Evolutionary conservation across 1,284 basidiomycete species (phyloP), one percentile per base, ranked within the genome.

Genomic region (Ceratobasidium sp.): DNA sequence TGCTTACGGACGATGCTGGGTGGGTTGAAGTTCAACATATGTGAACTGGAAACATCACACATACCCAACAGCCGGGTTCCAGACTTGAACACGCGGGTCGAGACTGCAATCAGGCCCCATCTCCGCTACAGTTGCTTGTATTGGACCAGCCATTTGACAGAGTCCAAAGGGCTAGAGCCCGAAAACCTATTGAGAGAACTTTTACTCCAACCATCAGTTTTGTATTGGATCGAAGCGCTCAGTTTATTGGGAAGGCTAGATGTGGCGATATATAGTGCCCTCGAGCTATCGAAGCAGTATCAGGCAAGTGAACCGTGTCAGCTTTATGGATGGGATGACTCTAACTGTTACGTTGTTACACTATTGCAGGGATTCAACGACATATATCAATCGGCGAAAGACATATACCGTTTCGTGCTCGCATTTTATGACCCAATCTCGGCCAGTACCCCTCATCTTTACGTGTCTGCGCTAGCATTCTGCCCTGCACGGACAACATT

Each of bases 221-320:
- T 72, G 2, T 46, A 28, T 18, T 72, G 70, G 70, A 49, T 72
- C 47, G 70, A 72, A 43, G 32, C 21, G 1, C 61, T 72, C 6
- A 72, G 70, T 52, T 30, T 72, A 5, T 23, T 72, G 18, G 47
- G 47, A 6, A 18, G 46, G 14, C 16, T 64, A 3, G 41, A 72
- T 63, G 52, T 14, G 13, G 70, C 43, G 9, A 41, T 49, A 47
- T 1, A 23, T 18, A 30, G 46, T 2, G 38, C 49, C n/a, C 21
- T 13, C n/a, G 28, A 26, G 3, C 14, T 63, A 32, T 11, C 18
- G 38, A 26, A 43, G 2, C 50, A 28, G 43, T 44, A 26, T 18
- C n/a, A 32, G 57, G 70, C 63, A 50, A 32, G n/a, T n/a, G n/a
- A n/a, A n/a, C n/a, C 49, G 49, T 21, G n/a, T n/a, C n/a, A n/a